These are phyloP conservation scores for Neurospora sp. DNA, from an alignment of 495 filamentous ascomycete genomes.

Conservation along the genomic window DNA sequence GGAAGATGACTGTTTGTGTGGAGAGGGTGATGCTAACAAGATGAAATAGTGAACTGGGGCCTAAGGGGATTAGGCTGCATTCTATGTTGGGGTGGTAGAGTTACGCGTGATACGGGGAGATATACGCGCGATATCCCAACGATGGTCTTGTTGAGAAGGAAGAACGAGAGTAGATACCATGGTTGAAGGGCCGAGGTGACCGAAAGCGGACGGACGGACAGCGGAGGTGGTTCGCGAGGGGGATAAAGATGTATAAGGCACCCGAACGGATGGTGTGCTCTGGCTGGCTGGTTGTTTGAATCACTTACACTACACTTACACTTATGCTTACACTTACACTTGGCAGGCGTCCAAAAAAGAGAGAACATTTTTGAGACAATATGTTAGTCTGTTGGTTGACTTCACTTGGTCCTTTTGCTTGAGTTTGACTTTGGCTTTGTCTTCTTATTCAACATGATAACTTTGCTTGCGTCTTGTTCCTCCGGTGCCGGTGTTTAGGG, in stretches of 20 bases:
- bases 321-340: neutral
- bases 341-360: neutral
- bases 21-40: neutral
- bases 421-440: neutral
- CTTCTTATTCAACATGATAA: neutral
- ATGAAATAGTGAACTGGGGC: slow-evolving; percentile 28
- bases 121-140: neutral
- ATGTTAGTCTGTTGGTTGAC: neutral
- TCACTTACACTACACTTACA: neutral
- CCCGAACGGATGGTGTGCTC: neutral
- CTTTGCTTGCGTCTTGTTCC: neutral
- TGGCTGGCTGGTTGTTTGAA: neutral
- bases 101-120: neutral
- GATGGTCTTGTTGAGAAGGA: neutral
- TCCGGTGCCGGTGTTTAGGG: neutral
- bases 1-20: no score
- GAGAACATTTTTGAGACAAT: neutral
- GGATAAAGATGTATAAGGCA: neutral
- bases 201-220: neutral
- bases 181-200: neutral
- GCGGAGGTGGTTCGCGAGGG: no score
- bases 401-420: neutral
- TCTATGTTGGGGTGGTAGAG: slow-evolving; percentile 27
- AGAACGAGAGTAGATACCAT: neutral
- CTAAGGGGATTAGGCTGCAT: slow-evolving; percentile 30